Evolutionary conservation across 176 grass and related monocot genomes (phyloP).

Genomic region (Bonia amplexicaulis): DNA sequence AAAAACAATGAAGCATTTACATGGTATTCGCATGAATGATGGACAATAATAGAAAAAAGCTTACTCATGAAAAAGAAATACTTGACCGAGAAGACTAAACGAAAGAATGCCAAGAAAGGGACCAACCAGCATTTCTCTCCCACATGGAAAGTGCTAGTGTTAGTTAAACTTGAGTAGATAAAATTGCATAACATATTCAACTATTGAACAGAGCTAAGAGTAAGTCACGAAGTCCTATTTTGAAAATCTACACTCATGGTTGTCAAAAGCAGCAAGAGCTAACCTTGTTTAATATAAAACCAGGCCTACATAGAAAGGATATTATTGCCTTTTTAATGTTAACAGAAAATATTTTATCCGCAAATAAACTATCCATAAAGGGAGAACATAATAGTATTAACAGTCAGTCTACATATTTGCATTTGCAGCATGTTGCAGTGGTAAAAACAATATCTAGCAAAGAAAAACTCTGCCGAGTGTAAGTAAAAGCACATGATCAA

Average conservation of each 20-base stretch:
- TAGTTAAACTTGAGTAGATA: neutral
- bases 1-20: neutral
- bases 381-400: neutral
- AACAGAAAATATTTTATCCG: neutral
- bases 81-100: neutral
- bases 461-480: neutral
- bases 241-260: neutral
- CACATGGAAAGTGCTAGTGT: neutral
- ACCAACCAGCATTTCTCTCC: neutral
- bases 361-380: neutral
- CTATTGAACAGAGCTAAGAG: neutral
- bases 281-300: neutral
- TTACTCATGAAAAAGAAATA: neutral
- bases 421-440: slow-evolving; percentile 5
- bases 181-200: neutral
- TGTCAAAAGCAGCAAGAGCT: neutral
- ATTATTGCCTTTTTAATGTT: neutral
- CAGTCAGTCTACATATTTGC: neutral
- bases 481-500: slow-evolving; percentile 9
- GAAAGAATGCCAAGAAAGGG: neutral
- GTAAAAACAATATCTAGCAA: neutral
- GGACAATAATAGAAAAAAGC: neutral
- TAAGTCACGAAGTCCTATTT: neutral
- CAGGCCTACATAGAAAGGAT: neutral
- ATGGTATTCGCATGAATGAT: slow-evolving; percentile 6